Conservation (phyloP, 2,329 filamentous ascomycete species). For the Cercospora nicotianae region DNA sequence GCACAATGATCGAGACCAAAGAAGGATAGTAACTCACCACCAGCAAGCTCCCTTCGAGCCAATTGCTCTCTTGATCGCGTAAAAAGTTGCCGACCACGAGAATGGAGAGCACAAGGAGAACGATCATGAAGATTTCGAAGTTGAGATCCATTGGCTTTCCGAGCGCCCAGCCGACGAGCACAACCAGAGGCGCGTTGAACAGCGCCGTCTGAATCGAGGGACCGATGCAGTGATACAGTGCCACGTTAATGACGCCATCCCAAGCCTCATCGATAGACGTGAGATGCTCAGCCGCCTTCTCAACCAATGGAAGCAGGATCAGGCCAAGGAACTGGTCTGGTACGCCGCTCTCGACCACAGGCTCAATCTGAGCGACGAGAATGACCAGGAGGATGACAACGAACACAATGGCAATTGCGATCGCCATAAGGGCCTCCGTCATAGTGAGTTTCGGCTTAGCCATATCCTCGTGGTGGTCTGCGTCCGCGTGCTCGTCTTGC, state of each 20-base stretch:
- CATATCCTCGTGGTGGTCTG: constrained; percentile 45
- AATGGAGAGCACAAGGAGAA: constrained; percentile 77
- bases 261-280: constrained; percentile 82
- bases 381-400: constrained; percentile 73
- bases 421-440: constrained; percentile 67
- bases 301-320: constrained; percentile 76
- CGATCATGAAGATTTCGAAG: constrained; percentile 86
- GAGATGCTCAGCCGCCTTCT: constrained; percentile 81
- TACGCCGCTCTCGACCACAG: constrained; percentile 50
- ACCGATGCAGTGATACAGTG: constrained; percentile 79
- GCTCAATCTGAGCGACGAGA: constrained; percentile 72
- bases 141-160: constrained; percentile 67
- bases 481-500: constrained; percentile 62
- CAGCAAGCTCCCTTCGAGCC: constrained; percentile 80
- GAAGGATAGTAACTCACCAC: constrained; percentile 45
- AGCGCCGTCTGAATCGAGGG: constrained; percentile 86
- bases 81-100: constrained; percentile 70
- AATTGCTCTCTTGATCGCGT: constrained; percentile 84
- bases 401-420: constrained; percentile 63
- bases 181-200: constrained; percentile 79
- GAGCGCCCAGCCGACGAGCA: constrained; percentile 81
- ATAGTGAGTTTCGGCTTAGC: constrained; percentile 69
- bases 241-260: constrained; percentile 74
- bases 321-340: constrained; percentile 64
- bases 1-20: not conserved